Evolutionary conservation across 2,329 filamentous ascomycete species (phyloP), one percentile per base, ranked within the genome.

Genomic region (Rhytidhysteron rufulum): DNA sequence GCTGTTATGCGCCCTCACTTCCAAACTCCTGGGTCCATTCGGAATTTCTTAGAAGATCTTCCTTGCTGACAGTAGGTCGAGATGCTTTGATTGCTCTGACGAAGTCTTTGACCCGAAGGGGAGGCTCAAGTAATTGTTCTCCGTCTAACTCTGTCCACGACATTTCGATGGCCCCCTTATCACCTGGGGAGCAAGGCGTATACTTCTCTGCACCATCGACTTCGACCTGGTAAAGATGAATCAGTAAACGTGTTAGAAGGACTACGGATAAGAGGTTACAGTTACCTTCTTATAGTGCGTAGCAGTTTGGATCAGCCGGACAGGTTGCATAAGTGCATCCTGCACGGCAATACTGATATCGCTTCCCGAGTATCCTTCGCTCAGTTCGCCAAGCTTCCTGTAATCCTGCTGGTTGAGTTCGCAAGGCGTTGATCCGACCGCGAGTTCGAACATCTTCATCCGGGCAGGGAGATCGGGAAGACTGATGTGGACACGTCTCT

Each of bases 11-110:
- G 15, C 91, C 91, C 65, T 96, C 91, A 62, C 88, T 95, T 41
- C 91, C 91, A 69, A 97, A 97, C 69, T 97, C 90, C 57, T 85
- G 79, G 8, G 93, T 98, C 93, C 93, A 98, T 32, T 96, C 89
- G 34, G 86, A 77, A 64, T 91, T 96, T 57, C 80, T 78, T 51
- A 81, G 77, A 33, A 98, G 76, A 62, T 98, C 94, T 37, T 89
- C 88, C 37, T 79, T 76, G 38, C 88, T 93, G 39, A 98, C 93
- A 0, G 93, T 97, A 17, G 93, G 93, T 58, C 93, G 75, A 37
- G 88, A 88, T 34, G 83, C 82, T 60, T 88, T 90, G 57, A 98
- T 85, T 1, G 93, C 91, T 65, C 91, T 88, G 62, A 94, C 77
- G 60, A 98, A 97, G 66, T 98, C 93, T 64, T 94, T 94, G 42